A percentile compares a stretch with the other conserved stretches of the same genome.
Conservation (phyloP, 2,329 filamentous ascomycete genomes). For the Fusarium buharicum region DNA sequence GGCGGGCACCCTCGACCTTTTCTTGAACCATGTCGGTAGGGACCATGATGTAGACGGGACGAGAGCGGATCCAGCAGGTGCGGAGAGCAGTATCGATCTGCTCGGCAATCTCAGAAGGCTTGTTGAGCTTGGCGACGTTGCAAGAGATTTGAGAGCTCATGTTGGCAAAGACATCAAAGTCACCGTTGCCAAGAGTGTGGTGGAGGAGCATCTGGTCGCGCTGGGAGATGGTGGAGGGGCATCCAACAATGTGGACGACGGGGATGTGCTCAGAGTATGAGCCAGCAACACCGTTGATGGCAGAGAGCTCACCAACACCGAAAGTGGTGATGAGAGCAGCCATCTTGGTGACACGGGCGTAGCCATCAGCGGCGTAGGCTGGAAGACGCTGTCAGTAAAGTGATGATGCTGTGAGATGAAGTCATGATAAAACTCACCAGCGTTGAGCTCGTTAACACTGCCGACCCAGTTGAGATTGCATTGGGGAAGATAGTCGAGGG, state of each 20-base stretch:
- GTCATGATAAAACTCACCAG: conserved; percentile 59
- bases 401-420: conserved; percentile 5
- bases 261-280: conserved; percentile 78
- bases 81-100: conserved; percentile 82
- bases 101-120: conserved; percentile 74
- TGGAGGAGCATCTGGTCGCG: conserved; percentile 64
- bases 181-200: conserved; percentile 79
- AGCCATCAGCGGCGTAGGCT: conserved; percentile 84
- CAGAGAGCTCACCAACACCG: conserved; percentile 78
- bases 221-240: conserved; percentile 61
- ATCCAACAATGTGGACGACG: conserved; percentile 74
- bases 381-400: conserved; percentile 30
- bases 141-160: conserved; percentile 81
- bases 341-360: conserved; percentile 77
- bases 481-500: conserved; percentile 72
- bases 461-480: conserved; percentile 71
- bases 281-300: conserved; percentile 78
- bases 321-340: conserved; percentile 79
- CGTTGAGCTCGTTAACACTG: conserved; percentile 79
- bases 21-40: conserved; percentile 82
- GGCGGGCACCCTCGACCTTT: conserved; percentile 77
- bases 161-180: conserved; percentile 84
- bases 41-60: conserved; percentile 85
- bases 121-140: conserved; percentile 75
- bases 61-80: conserved; percentile 77